phyloP scores from a whole-genome alignment of 768 basidiomycete genomes.

The Hypsizygus marmoreus region DNA sequence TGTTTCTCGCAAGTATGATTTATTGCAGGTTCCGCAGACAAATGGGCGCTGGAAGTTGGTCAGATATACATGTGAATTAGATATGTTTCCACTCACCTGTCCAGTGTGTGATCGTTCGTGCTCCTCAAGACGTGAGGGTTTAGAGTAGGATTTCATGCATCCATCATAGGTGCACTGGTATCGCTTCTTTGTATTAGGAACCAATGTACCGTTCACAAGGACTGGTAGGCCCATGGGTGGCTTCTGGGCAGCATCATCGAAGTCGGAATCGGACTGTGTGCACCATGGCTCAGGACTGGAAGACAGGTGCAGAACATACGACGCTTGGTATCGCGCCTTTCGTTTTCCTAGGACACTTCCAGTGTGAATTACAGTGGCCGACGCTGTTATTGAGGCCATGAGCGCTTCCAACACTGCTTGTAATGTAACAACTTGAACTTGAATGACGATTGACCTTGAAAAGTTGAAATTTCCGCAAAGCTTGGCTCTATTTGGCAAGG shows the following conservation, averaged over 20 bases:
- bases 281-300: slow-evolving; percentile 30
- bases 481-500: no score
- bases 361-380: slow-evolving; percentile 11
- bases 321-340: slow-evolving; percentile 23
- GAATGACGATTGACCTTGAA: not conserved
- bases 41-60: slow-evolving; percentile 72
- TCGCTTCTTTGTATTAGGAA: slow-evolving; percentile 45
- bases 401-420: not conserved
- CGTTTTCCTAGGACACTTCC: slow-evolving; percentile 58
- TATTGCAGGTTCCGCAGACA: slow-evolving; percentile 72
- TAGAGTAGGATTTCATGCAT: slow-evolving; percentile 83
- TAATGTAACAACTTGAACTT: slow-evolving; percentile 78
- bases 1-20: slow-evolving; percentile 81
- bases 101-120: slow-evolving; percentile 91
- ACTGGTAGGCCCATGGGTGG: slow-evolving; percentile 26
- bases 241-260: slow-evolving; percentile 18
- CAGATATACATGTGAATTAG: slow-evolving; percentile 1
- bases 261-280: slow-evolving; percentile 32
- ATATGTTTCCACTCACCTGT: slow-evolving; percentile 52
- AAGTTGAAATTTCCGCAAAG: not conserved
- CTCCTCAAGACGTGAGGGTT: slow-evolving; percentile 83
- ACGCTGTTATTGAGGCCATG: slow-evolving; percentile 1
- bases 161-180: slow-evolving; percentile 67
- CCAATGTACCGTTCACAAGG: slow-evolving; percentile 42
- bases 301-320: slow-evolving; percentile 33